Percentiles rank a stretch among this genome's conserved stretches.
Conservation (phyloP, 495 filamentous ascomycete genomes). For the Halenospora varia region DNA sequence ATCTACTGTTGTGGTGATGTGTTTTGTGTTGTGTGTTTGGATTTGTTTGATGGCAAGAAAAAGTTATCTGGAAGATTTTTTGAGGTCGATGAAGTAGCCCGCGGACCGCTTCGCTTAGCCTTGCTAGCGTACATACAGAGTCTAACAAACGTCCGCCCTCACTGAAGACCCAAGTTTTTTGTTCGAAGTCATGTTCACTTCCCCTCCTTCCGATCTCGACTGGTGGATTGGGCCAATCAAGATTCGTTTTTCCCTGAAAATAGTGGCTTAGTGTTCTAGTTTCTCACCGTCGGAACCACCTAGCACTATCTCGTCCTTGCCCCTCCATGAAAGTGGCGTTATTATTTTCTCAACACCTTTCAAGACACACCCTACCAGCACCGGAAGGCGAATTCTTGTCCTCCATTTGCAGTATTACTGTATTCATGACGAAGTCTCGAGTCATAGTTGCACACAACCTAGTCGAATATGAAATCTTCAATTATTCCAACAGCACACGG, state of each 20-base stretch:
- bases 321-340: not conserved
- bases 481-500: conserved; percentile 8
- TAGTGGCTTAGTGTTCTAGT: too few species aligned
- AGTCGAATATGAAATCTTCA: conserved; percentile 16
- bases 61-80: conserved; percentile 2
- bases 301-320: too few species aligned
- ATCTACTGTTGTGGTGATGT: conserved; percentile 20
- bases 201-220: not conserved
- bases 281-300: too few species aligned
- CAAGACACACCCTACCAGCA: not conserved
- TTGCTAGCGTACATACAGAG: too few species aligned
- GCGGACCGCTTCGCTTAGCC: too few species aligned
- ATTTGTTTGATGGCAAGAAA: conserved; percentile 20
- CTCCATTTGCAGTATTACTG: conserved; percentile 5
- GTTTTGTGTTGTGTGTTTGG: conserved; percentile 11
- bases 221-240: too few species aligned
- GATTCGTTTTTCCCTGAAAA: too few species aligned
- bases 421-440: not conserved
- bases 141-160: too few species aligned
- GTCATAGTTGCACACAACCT: not conserved
- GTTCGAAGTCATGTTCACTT: not conserved
- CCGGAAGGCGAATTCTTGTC: not conserved
- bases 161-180: not conserved
- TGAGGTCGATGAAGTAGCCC: not conserved
- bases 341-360: not conserved